phyloP scores from a whole-genome alignment of 1,284 basidiomycete species.

The Cystobasidiaceae sp. region DNA sequence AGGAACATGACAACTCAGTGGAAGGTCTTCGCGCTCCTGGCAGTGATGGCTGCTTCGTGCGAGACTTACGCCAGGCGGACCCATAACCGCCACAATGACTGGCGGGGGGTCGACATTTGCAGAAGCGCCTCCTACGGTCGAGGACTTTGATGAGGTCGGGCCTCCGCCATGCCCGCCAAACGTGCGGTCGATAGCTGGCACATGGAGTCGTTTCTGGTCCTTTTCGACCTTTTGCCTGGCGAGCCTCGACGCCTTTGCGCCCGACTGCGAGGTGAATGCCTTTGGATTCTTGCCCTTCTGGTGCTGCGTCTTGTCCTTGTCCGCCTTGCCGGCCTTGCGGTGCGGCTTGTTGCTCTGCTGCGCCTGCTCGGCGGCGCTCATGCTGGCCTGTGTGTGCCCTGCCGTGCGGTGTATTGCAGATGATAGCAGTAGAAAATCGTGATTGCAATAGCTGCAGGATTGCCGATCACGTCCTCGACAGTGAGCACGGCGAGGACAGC shows the following conservation, averaged over 20 bases:
- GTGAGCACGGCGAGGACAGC: too few species aligned
- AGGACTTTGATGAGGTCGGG: constrained; percentile 19
- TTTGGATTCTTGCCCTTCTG: constrained; percentile 68
- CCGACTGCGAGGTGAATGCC: constrained; percentile 88
- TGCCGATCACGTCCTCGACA: too few species aligned
- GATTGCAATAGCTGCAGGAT: too few species aligned
- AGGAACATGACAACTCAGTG: background rate
- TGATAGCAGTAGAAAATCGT: too few species aligned
- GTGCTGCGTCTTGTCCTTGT: constrained; percentile 61
- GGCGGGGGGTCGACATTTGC: constrained; percentile 76
- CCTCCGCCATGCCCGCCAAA: constrained; percentile 50
- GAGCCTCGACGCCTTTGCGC: constrained; percentile 77
- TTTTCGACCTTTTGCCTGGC: constrained; percentile 86
- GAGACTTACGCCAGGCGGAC: constrained; percentile 75
- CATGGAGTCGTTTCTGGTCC: constrained; percentile 91
- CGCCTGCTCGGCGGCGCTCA: constrained; percentile 21
- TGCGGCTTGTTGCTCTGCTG: constrained; percentile 38
- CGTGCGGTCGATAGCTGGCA: constrained; percentile 89
- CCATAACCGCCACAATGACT: constrained; percentile 92
- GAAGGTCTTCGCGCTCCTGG: background rate
- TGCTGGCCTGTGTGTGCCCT: too few species aligned
- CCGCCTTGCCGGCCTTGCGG: constrained; percentile 54
- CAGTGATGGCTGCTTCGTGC: background rate
- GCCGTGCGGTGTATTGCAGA: too few species aligned
- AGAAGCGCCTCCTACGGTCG: constrained; percentile 32